Evolutionary conservation across 2,329 filamentous ascomycete species (phyloP), one percentile per base, ranked within the genome.

Genomic region (Aspergillus novoparasiticus): DNA sequence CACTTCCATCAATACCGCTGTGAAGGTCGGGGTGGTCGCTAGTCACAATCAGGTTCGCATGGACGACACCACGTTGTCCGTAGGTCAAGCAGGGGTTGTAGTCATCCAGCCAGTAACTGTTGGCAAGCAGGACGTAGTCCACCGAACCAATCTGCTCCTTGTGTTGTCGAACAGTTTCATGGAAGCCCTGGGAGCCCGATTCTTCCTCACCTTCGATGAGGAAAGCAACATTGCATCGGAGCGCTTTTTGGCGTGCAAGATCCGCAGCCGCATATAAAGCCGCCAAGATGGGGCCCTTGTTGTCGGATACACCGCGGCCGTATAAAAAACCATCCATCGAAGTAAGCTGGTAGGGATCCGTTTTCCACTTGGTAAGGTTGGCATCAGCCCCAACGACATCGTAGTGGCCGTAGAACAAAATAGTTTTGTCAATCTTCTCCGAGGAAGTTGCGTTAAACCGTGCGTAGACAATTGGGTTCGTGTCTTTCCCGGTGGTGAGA

Each of bases 21-120:
- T 99, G 95, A 2, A 96, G 85, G 77, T 99, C 95, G 0, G 94
- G 93, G 66, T 92, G 89, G 58, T 88, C 87, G 62, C 93, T 96
- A 67, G 96, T 90, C 30, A 99, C 89, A 65, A 93, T 90, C 6
- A 98, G 86, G 0, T 93, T 97, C 6, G 94, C 94, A 75, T 98
- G 94, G 26, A 99, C 89, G 30, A 99, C 94, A 28, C 95, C 95
- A 56, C 95, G 88, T 8, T 98, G 85, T 1, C 95, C 95, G 66
- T 99, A 99, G 0, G 95, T 99, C 62, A 99, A 81, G 75, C 95
- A 99, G 0, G 95, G 95, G 2, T 96, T 93, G 68, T 96, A 90
- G 73, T 99, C 94, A 73, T 98, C 93, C 1, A 99, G 85, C 95
- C 95, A 99, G 82, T 99, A 99, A 78, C 94, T 97, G 82, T 99